A percentile compares a stretch with the other conserved stretches of the same genome.
These are phyloP conservation scores for Gastrodia elata DNA, from an alignment of 106 monocot genomes.

Conservation along the genomic window DNA sequence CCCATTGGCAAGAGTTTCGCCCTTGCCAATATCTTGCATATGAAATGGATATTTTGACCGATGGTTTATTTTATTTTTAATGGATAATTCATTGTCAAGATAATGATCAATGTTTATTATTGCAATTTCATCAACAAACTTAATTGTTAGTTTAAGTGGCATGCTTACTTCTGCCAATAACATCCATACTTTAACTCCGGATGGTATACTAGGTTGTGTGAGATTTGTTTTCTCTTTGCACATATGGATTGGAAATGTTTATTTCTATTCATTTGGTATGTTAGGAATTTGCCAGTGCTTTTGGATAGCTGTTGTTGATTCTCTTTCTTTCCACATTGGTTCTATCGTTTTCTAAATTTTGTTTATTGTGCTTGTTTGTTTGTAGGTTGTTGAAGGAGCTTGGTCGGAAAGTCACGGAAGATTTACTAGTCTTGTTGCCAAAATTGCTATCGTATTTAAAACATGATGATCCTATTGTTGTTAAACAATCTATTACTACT, in stretches of 20 bases:
- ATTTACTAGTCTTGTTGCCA: conserved; percentile 57
- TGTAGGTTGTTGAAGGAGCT: conserved; percentile 72
- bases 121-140: background rate
- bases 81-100: background rate
- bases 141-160: background rate
- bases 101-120: background rate
- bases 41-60: background rate
- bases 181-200: background rate
- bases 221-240: background rate
- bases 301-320: background rate
- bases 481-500: conserved; percentile 78
- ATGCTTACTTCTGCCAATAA: background rate
- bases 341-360: too few relatives aligned
- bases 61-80: background rate
- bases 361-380: conserved; percentile 13
- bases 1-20: background rate
- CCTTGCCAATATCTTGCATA: background rate
- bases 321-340: background rate
- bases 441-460: conserved; percentile 65
- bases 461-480: conserved; percentile 57
- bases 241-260: background rate
- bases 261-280: background rate
- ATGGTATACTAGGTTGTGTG: background rate
- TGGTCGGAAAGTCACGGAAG: conserved; percentile 36
- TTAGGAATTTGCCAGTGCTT: background rate